Percentiles rank a stretch among this genome's conserved stretches.
Evolutionary conservation across 2,329 filamentous ascomycete genomes (phyloP).

Genomic region (Fusarium neocosmosporiellum): DNA sequence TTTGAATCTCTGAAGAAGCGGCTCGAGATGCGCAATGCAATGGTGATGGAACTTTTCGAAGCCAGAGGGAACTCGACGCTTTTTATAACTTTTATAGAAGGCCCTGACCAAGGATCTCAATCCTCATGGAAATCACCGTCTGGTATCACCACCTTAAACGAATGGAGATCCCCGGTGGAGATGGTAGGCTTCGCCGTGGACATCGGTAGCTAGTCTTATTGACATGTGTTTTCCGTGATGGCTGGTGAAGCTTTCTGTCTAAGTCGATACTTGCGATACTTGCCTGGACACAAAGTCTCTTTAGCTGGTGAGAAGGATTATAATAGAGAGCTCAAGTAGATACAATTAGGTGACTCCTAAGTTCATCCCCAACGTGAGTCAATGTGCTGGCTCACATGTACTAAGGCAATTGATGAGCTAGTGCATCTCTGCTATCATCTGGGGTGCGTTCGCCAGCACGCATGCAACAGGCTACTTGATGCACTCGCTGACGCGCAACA

Average conservation of each 20-base stretch:
- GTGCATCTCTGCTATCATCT: too few relatives aligned
- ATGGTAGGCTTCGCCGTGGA: constrained; percentile 3
- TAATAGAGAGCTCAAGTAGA: neutral
- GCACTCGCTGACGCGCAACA: too few relatives aligned
- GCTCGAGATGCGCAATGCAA: neutral
- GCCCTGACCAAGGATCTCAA: neutral
- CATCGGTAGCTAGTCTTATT: neutral
- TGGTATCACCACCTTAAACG: neutral
- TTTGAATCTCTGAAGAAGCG: neutral
- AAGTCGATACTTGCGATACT: neutral
- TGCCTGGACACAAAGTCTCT: neutral
- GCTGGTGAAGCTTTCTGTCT: neutral
- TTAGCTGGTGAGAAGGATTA: neutral
- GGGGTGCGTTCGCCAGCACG: too few relatives aligned
- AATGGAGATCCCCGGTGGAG: neutral
- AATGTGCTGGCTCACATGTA: too few relatives aligned
- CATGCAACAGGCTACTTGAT: too few relatives aligned
- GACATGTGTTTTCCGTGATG: neutral
- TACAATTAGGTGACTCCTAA: neutral
- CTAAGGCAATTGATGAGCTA: too few relatives aligned
- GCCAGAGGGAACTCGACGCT: neutral
- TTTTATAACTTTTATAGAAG: neutral
- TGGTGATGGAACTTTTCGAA: neutral
- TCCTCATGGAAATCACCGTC: neutral
- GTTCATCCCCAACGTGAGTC: neutral